phyloP scores from a whole-genome alignment of 352 stramenopile species.

The Phytophthora tentaculata region DNA sequence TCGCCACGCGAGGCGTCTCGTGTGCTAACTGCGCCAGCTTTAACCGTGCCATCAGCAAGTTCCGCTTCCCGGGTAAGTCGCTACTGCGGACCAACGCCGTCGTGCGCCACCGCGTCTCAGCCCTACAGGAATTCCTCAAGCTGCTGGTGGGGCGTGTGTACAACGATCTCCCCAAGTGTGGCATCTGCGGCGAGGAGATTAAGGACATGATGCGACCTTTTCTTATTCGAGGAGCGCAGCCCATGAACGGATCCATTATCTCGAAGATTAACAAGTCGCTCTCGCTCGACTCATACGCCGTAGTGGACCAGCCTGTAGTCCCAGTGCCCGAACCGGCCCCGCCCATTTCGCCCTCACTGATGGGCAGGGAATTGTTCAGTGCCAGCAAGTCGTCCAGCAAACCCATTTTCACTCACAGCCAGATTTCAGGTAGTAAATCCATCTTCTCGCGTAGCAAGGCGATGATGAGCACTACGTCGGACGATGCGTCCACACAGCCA shows the following conservation, averaged over 20 bases:
- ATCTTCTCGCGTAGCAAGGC: constrained; percentile 43
- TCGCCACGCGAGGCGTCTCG: constrained; percentile 39
- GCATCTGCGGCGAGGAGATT: constrained; percentile 65
- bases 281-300: constrained; percentile 68
- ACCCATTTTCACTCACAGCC: constrained; percentile 46
- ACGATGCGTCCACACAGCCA: constrained; percentile 51
- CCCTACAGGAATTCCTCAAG: constrained; percentile 80
- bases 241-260: constrained; percentile 71
- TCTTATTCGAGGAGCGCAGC: constrained; percentile 77
- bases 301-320: constrained; percentile 48
- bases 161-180: constrained; percentile 79
- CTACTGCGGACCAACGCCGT: constrained; percentile 75
- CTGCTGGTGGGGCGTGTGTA: constrained; percentile 71
- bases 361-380: constrained; percentile 40
- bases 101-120: constrained; percentile 67
- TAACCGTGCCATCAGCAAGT: constrained; percentile 61
- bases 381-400: constrained; percentile 46
- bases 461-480: constrained; percentile 42
- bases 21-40: constrained; percentile 78
- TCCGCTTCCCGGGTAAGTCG: constrained; percentile 72
- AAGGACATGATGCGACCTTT: constrained; percentile 82
- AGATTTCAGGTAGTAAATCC: constrained; percentile 37
- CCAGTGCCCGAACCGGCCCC: constrained; percentile 34
- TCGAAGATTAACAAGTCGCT: constrained; percentile 80
- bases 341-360: constrained; percentile 39